Conservation (phyloP, 495 filamentous ascomycete species). For the Penicillium roqueforti region DNA sequence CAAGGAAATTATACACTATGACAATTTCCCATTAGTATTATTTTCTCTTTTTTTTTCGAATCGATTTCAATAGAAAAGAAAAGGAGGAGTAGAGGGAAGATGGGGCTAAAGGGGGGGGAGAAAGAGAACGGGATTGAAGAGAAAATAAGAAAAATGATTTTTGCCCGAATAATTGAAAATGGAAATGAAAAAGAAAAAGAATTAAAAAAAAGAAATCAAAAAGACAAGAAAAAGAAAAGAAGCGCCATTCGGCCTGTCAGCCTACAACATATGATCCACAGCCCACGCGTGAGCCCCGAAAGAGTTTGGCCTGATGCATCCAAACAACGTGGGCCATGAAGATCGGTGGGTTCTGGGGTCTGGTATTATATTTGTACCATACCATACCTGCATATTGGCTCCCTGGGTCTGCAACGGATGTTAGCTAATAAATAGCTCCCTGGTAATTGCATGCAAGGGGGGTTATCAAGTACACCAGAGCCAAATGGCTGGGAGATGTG, state of each 20-base stretch:
- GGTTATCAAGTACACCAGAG: not conserved
- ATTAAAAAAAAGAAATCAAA: not conserved
- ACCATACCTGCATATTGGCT: too few species aligned
- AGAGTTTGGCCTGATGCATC: slow-evolving; percentile 44
- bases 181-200: slow-evolving; percentile 7
- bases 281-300: slow-evolving; percentile 39
- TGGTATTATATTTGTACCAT: not conserved
- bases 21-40: slow-evolving; percentile 6
- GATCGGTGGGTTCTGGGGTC: slow-evolving; percentile 23
- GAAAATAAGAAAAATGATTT: slow-evolving; percentile 2
- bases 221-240: slow-evolving; percentile 8
- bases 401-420: too few species aligned
- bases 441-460: too few species aligned
- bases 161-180: slow-evolving; percentile 3
- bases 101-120: slow-evolving; percentile 8
- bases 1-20: slow-evolving; percentile 16
- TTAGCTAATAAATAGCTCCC: too few species aligned
- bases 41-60: slow-evolving; percentile 1
- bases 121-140: slow-evolving; percentile 3
- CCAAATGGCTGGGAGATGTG: not conserved
- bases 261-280: slow-evolving; percentile 39
- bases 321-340: slow-evolving; percentile 44
- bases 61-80: slow-evolving; percentile 13
- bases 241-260: slow-evolving; percentile 36
- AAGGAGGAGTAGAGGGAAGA: slow-evolving; percentile 11